Conservation (phyloP, 2,329 filamentous ascomycete genomes). For the Ceratocystis lukuohia region DNA sequence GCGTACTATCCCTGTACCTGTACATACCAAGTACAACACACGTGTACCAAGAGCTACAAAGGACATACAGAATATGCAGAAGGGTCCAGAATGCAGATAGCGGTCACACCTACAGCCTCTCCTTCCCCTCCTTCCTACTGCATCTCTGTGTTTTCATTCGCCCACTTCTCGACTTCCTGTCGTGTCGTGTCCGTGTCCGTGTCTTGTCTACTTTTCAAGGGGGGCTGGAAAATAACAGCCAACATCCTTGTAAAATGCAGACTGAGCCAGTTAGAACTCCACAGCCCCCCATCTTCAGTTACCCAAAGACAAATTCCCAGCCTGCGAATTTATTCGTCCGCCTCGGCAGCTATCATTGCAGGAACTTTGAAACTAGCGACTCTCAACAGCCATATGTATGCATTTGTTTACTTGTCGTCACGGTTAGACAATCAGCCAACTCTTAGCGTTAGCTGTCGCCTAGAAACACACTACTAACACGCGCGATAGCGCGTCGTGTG, state of each 20-base stretch:
- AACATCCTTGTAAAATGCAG: constrained; percentile 5
- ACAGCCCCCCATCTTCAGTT: not conserved
- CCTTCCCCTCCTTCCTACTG: not conserved
- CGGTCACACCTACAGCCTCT: not conserved
- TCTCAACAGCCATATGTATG: not conserved
- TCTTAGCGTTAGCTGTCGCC: not conserved
- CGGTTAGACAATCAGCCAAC: not conserved
- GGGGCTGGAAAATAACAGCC: not conserved
- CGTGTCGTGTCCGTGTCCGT: not conserved
- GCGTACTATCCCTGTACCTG: constrained; percentile 3
- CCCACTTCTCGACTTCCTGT: not conserved
- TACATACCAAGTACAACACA: not conserved
- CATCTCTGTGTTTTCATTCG: constrained; percentile 6
- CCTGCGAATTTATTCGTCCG: not conserved
- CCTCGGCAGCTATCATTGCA: not conserved
- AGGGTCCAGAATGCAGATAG: not conserved
- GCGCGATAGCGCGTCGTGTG: not conserved
- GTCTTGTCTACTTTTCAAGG: not conserved
- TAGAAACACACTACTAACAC: not conserved
- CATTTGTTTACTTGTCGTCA: not conserved
- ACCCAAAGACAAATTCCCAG: not conserved
- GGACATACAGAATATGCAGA: not conserved
- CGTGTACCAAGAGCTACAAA: not conserved
- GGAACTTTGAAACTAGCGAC: not conserved
- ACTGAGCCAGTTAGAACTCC: not conserved